These are phyloP conservation scores for Dichotomocladium elegans DNA, from an alignment of 371 early-diverging fungal genomes.

Conservation along the genomic window DNA sequence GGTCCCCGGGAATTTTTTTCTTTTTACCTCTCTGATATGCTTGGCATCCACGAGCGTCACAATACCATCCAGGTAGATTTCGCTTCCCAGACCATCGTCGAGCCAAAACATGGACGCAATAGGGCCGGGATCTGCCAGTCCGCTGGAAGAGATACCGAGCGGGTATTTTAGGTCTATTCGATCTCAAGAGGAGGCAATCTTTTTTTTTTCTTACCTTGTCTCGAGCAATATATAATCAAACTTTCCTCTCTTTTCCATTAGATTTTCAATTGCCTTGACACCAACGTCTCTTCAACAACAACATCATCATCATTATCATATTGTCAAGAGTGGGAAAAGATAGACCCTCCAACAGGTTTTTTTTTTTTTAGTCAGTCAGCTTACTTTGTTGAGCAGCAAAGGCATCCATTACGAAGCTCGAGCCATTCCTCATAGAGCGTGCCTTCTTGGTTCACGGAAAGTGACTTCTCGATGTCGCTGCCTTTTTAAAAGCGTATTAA, in stretches of 20 bases:
- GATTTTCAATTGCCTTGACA: conserved; percentile 89
- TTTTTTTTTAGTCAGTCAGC: not conserved
- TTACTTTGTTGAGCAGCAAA: conserved; percentile 95
- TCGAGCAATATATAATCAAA: conserved; percentile 96
- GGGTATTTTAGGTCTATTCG: too few species aligned
- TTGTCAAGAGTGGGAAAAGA: too few species aligned
- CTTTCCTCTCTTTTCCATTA: conserved; percentile 85
- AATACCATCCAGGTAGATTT: conserved; percentile 90
- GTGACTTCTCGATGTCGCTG: conserved; percentile 91
- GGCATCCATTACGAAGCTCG: conserved; percentile 93
- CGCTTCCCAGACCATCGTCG: conserved; percentile 88
- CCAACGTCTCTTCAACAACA: conserved; percentile 74
- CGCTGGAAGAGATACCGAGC: conserved; percentile 35
- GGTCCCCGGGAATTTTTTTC: too few species aligned
- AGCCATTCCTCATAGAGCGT: conserved; percentile 94
- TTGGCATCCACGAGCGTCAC: conserved; percentile 92
- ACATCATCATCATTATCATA: not conserved
- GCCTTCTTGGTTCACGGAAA: conserved; percentile 78
- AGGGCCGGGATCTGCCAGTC: conserved; percentile 85
- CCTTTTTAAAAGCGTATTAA: conserved; percentile 31
- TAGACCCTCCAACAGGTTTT: too few species aligned
- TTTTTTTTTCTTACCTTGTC: conserved; percentile 53
- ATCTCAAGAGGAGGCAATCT: too few species aligned
- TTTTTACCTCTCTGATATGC: conserved; percentile 61
- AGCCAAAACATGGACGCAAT: conserved; percentile 97